These are phyloP conservation scores for Powellomyces hirtus DNA, from an alignment of 192 early-diverging fungal species.

Conservation along the genomic window DNA sequence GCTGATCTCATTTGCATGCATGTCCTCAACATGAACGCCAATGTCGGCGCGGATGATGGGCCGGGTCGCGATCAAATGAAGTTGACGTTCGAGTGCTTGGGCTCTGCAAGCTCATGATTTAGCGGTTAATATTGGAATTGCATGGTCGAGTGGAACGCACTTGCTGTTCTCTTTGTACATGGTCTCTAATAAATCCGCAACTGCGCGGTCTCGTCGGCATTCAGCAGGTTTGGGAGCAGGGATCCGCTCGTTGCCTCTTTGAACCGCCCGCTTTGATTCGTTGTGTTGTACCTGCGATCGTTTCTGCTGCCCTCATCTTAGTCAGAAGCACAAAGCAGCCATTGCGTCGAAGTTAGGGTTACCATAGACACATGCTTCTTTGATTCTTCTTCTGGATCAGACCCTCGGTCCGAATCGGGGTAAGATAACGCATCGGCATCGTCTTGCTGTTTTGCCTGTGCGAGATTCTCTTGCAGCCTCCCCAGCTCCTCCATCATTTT, in stretches of 20 bases:
- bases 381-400: no score
- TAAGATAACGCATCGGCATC: not conserved
- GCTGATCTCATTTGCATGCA: not conserved
- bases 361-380: no score
- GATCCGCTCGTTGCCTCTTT: no score
- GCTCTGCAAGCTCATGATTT: not conserved
- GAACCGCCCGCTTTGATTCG: no score
- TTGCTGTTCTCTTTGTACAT: not conserved
- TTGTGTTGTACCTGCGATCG: no score
- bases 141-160: not conserved
- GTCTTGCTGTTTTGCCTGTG: not conserved
- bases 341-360: no score
- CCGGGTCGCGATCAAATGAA: not conserved
- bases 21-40: not conserved
- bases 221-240: no score
- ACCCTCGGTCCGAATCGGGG: no score
- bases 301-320: no score
- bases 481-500: not conserved
- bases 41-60: not conserved
- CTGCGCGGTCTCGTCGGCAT: no score
- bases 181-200: not conserved
- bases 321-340: no score
- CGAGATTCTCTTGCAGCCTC: not conserved
- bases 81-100: not conserved
- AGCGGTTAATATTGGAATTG: not conserved